Evolutionary conservation across 768 basidiomycete species (phyloP).

Genomic region (Galerina sulciceps): DNA sequence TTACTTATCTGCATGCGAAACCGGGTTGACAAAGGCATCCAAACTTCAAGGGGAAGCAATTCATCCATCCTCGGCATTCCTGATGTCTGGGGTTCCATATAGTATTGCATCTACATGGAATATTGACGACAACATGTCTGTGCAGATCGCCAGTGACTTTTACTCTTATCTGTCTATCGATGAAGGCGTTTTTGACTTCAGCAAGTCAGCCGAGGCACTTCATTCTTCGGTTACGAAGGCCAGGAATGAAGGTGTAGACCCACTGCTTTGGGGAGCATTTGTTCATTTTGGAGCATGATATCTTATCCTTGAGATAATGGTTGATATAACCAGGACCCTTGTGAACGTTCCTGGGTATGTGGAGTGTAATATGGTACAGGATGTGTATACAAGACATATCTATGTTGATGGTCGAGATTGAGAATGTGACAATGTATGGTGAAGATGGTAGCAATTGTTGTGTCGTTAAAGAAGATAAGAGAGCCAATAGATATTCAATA

Average conservation of each 20-base stretch:
- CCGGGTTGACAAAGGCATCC: conserved; percentile 22
- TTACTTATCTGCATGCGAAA: conserved; percentile 43
- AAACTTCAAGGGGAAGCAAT: conserved; percentile 33
- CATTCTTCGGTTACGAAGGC: conserved; percentile 14
- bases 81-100: conserved; percentile 24
- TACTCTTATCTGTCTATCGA: conserved; percentile 21
- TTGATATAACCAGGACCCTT: not conserved
- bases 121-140: conserved; percentile 33
- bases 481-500: not conserved
- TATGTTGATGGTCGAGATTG: not conserved
- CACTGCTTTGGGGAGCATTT: conserved; percentile 16
- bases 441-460: not conserved
- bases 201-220: conserved; percentile 16
- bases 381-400: not conserved
- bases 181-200: not conserved
- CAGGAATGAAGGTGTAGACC: conserved; percentile 12
- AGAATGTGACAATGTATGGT: not conserved
- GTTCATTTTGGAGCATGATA: conserved; percentile 20
- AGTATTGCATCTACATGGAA: conserved; percentile 39
- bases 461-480: not conserved
- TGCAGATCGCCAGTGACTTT: conserved; percentile 27
- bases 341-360: not conserved
- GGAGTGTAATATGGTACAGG: not conserved
- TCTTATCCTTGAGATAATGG: not conserved
- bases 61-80: conserved; percentile 39